A percentile compares a stretch with the other conserved stretches of the same genome.
phyloP scores from a whole-genome alignment of 2,329 filamentous ascomycete species.

The Cladophialophora psammophila region DNA sequence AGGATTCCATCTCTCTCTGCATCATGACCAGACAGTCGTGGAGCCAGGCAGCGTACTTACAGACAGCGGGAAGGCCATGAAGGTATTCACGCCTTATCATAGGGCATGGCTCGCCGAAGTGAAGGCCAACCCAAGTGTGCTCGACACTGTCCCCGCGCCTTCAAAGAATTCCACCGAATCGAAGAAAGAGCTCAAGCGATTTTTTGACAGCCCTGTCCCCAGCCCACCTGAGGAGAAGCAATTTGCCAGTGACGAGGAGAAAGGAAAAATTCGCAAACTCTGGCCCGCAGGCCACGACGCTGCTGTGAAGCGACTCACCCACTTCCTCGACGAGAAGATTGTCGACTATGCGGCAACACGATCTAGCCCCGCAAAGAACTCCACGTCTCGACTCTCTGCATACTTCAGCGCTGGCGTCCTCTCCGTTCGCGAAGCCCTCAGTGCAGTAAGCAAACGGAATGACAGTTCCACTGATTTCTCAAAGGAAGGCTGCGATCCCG shows the following conservation, averaged over 20 bases:
- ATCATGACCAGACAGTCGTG: conserved; percentile 60
- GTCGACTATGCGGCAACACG: conserved; percentile 46
- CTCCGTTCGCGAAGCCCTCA: conserved; percentile 55
- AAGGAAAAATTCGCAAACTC: conserved; percentile 46
- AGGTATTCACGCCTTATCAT: conserved; percentile 62
- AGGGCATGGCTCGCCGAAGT: conserved; percentile 55
- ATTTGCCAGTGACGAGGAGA: conserved; percentile 45
- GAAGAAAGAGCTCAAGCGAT: conserved; percentile 47
- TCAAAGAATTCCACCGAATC: conserved; percentile 46
- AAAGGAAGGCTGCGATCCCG: conserved; percentile 46
- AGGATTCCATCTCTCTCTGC: conserved; percentile 50
- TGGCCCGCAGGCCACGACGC: conserved; percentile 49
- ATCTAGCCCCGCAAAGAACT: conserved; percentile 46
- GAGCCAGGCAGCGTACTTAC: conserved; percentile 55
- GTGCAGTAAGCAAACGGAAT: conserved; percentile 52
- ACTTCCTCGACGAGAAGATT: conserved; percentile 46
- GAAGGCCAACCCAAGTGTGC: conserved; percentile 51
- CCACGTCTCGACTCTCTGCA: conserved; percentile 46
- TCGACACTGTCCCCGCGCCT: conserved; percentile 53
- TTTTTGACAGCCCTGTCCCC: conserved; percentile 45
- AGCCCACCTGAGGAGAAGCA: conserved; percentile 44
- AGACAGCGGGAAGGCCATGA: conserved; percentile 55
- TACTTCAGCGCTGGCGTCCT: conserved; percentile 50
- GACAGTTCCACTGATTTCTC: conserved; percentile 53
- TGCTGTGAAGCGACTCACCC: conserved; percentile 43